phyloP scores from a whole-genome alignment of 2,329 filamentous ascomycete genomes.

The Pseudogymnoascus verrucosus region DNA sequence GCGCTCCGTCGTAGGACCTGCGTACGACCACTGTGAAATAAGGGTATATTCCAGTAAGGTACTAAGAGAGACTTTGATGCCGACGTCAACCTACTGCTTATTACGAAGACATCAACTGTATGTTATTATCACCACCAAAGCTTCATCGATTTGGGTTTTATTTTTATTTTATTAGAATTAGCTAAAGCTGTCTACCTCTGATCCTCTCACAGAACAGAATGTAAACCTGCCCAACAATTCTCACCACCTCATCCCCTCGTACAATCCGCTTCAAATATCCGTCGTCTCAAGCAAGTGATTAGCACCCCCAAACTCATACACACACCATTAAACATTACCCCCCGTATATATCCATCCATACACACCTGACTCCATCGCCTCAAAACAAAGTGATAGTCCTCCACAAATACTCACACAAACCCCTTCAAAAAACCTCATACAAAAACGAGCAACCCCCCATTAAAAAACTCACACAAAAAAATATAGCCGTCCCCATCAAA shows the following conservation, averaged over 20 bases:
- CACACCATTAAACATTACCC: background rate
- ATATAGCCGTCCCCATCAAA: background rate
- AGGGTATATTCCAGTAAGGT: too few species aligned
- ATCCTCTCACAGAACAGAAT: background rate
- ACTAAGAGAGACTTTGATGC: too few species aligned
- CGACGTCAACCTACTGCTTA: too few species aligned
- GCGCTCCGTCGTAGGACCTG: too few species aligned
- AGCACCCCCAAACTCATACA: background rate
- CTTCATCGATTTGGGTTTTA: background rate
- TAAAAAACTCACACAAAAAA: background rate
- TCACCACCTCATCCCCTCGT: background rate
- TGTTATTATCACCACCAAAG: background rate
- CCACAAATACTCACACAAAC: background rate
- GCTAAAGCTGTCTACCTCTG: constrained; percentile 4
- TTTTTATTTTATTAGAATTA: background rate
- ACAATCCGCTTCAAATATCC: background rate
- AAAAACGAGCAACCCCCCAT: background rate
- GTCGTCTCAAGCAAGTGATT: background rate
- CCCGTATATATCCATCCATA: background rate
- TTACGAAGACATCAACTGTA: background rate
- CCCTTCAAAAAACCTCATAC: background rate
- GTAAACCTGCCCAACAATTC: background rate
- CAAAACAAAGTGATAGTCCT: background rate
- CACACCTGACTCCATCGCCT: background rate
- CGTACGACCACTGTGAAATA: too few species aligned